Percentiles rank a stretch among this genome's conserved stretches.
Conservation (phyloP, 306 rosid species). For the Citrullus amarus region DNA sequence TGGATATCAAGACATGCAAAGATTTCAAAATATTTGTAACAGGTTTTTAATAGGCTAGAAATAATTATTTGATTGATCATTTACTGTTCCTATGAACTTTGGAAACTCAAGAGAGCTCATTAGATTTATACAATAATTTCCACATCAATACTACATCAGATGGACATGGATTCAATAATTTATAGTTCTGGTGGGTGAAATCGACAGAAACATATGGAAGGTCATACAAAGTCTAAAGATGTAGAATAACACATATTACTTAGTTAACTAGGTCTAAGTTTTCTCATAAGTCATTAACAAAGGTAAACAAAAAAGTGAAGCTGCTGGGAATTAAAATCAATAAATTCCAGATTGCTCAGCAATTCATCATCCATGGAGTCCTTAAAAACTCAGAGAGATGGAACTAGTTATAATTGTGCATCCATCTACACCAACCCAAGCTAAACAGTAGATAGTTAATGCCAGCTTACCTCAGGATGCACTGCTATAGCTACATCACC, state of each 20-base stretch:
- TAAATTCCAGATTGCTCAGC: not conserved
- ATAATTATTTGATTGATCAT: not conserved
- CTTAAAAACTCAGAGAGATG: not conserved
- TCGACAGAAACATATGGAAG: not conserved
- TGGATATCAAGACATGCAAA: not conserved
- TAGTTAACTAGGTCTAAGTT: not conserved
- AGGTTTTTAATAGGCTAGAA: not conserved
- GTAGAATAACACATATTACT: not conserved
- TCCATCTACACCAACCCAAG: not conserved
- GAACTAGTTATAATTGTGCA: constrained; percentile 4
- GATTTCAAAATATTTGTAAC: not conserved
- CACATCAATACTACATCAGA: not conserved
- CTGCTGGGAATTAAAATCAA: not conserved
- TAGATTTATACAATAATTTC: not conserved
- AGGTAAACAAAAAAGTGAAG: not conserved
- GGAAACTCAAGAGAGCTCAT: not conserved
- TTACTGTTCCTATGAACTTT: not conserved
- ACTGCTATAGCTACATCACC: constrained; percentile 96
- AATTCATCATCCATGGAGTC: not conserved
- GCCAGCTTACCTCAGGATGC: constrained; percentile 60
- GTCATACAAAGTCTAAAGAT: not conserved
- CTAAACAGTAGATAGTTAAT: constrained; percentile 2
- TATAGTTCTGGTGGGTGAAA: not conserved
- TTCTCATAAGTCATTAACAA: not conserved
- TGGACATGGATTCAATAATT: not conserved